Conservation (phyloP, 108 stramenopile species). For the Skeletonema marinoi region DNA sequence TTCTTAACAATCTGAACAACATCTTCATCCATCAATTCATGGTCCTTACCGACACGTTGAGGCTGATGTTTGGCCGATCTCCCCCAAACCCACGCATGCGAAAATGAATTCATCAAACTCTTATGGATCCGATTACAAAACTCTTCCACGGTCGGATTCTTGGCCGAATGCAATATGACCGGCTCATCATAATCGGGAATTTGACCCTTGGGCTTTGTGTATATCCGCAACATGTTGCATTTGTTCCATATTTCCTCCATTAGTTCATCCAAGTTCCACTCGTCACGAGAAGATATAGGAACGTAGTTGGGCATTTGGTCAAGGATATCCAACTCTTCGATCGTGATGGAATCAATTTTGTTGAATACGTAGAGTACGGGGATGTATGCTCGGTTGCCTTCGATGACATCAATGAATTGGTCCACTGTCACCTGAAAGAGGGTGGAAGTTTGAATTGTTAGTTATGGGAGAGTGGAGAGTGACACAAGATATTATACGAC, state of each 20-base stretch:
- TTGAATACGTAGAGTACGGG: slow-evolving; percentile 98
- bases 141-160: slow-evolving; percentile 92
- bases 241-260: slow-evolving; percentile 93
- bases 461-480: slow-evolving; percentile 63
- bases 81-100: slow-evolving; percentile 97
- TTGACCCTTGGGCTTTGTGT: slow-evolving; percentile 99
- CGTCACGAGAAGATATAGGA: slow-evolving; percentile 89
- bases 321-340: slow-evolving; percentile 98
- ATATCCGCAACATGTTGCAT: slow-evolving; percentile 96
- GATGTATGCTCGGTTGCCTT: slow-evolving; percentile 96
- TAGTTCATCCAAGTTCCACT: slow-evolving; percentile 97
- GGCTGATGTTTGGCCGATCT: slow-evolving; percentile 96
- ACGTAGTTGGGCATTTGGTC: slow-evolving; percentile 98
- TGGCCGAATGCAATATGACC: slow-evolving; percentile 94
- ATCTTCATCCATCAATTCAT: slow-evolving; percentile 95
- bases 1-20: slow-evolving; percentile 92
- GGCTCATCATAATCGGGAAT: slow-evolving; percentile 98
- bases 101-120: slow-evolving; percentile 81
- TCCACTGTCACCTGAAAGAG: slow-evolving; percentile 84
- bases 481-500: too few relatives aligned
- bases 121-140: slow-evolving; percentile 96
- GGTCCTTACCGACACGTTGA: slow-evolving; percentile 96
- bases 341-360: slow-evolving; percentile 97
- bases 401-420: slow-evolving; percentile 97
- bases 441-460: slow-evolving; percentile 85